Conservation (phyloP, 2,329 filamentous ascomycete genomes). For the Alternaria triticina region DNA sequence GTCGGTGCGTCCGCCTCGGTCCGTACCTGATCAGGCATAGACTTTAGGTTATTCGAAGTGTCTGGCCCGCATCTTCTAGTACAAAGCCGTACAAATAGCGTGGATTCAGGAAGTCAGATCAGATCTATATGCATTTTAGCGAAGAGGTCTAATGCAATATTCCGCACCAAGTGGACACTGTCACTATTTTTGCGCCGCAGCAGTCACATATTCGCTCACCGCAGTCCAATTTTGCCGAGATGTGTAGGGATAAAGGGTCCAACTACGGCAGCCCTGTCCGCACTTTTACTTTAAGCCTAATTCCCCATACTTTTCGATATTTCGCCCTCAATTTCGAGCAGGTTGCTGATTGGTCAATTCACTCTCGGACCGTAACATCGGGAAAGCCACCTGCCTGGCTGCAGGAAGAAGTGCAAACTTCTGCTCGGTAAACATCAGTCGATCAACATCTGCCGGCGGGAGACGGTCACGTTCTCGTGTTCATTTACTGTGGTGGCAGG, state of each 20-base stretch:
- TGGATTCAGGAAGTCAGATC: not conserved
- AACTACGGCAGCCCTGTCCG: slow-evolving; percentile 26
- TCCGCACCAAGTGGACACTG: slow-evolving; percentile 14
- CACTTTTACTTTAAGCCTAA: slow-evolving; percentile 36
- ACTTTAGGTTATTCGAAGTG: not conserved
- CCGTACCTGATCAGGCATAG: not conserved
- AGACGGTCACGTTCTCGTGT: slow-evolving; percentile 22
- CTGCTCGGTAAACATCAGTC: slow-evolving; percentile 12
- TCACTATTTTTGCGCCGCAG: slow-evolving; percentile 31
- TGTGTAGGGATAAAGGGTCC: slow-evolving; percentile 24
- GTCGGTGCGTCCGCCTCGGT: not conserved
- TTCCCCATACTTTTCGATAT: slow-evolving; percentile 27
- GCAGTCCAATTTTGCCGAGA: slow-evolving; percentile 29
- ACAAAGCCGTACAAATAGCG: not conserved
- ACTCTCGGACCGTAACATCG: slow-evolving; percentile 22
- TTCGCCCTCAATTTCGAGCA: slow-evolving; percentile 18
- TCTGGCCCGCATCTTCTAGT: not conserved
- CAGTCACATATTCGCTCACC: slow-evolving; percentile 15
- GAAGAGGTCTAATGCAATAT: not conserved
- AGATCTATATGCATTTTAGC: not conserved
- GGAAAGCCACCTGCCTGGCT: slow-evolving; percentile 23
- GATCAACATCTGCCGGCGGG: slow-evolving; percentile 22
- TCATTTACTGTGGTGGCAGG: slow-evolving; percentile 16
- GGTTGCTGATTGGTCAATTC: slow-evolving; percentile 26
- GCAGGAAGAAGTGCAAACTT: slow-evolving; percentile 7